Evolutionary conservation across 352 stramenopile genomes (phyloP).

Genomic region (Phytopythium sindhum): DNA sequence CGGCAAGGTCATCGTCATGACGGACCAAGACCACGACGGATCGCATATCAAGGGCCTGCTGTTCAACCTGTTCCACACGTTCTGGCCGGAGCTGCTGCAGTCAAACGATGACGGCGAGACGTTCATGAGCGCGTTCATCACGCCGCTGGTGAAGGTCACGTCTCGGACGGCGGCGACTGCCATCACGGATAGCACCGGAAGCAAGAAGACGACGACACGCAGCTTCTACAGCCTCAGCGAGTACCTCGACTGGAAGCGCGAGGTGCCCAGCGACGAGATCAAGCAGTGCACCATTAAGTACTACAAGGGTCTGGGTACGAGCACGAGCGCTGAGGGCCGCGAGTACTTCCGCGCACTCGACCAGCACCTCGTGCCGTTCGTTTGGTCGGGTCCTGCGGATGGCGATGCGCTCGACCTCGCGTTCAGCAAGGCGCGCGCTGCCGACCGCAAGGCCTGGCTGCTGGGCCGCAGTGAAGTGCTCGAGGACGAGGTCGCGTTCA

Average conservation of each 20-base stretch:
- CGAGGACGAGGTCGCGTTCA: slow-evolving; percentile 96
- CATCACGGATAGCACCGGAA: slow-evolving; percentile 15
- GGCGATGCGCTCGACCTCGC: slow-evolving; percentile 98
- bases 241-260: slow-evolving; percentile 95
- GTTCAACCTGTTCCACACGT: slow-evolving; percentile 99
- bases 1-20: slow-evolving; percentile 99
- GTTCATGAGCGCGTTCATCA: slow-evolving; percentile 99
- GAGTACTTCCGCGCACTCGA: slow-evolving; percentile 98
- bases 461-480: slow-evolving; percentile 75
- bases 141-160: slow-evolving; percentile 97
- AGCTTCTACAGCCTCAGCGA: slow-evolving; percentile 98
- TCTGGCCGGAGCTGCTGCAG: slow-evolving; percentile 95
- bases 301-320: slow-evolving; percentile 99
- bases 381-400: slow-evolving; percentile 64
- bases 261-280: slow-evolving; percentile 30
- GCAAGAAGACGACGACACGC: slow-evolving; percentile 17
- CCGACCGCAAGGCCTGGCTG: slow-evolving; percentile 97
- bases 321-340: slow-evolving; percentile 95
- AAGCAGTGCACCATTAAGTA: slow-evolving; percentile 98
- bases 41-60: slow-evolving; percentile 99
- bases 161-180: slow-evolving; percentile 75
- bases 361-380: slow-evolving; percentile 93
- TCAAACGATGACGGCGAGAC: slow-evolving; percentile 62
- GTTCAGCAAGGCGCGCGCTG: slow-evolving; percentile 96
- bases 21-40: slow-evolving; percentile 99